Evolutionary conservation across 2,329 filamentous ascomycete species (phyloP).

Genomic region (Fusarium nanum): DNA sequence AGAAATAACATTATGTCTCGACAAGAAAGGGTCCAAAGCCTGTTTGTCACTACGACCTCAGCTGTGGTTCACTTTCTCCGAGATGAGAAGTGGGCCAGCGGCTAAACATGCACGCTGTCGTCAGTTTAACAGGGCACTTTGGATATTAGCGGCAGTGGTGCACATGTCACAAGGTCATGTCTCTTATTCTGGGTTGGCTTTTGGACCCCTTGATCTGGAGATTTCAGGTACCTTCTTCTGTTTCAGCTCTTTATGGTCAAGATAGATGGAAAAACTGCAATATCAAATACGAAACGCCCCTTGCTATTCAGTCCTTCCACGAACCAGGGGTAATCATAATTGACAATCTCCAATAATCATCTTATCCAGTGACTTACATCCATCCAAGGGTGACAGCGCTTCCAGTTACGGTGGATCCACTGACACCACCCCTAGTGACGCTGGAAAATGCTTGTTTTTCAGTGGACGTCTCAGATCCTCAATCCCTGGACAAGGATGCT

Average conservation of each 20-base stretch:
- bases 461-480: slow-evolving; percentile 30
- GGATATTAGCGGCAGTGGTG: slow-evolving; percentile 26
- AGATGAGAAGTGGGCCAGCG: slow-evolving; percentile 27
- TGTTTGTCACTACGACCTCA: slow-evolving; percentile 9
- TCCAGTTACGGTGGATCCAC: slow-evolving; percentile 13
- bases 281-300: neutral
- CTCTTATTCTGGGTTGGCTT: neutral
- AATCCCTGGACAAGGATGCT: slow-evolving; percentile 32
- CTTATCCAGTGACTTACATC: slow-evolving; percentile 3
- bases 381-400: neutral
- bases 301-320: neutral
- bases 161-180: slow-evolving; percentile 26
- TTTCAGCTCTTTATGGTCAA: no score
- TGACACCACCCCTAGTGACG: slow-evolving; percentile 21
- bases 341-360: neutral
- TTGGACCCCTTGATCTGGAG: slow-evolving; percentile 19
- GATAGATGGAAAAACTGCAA: neutral
- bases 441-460: slow-evolving; percentile 37
- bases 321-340: neutral
- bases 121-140: slow-evolving; percentile 21
- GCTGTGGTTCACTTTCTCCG: slow-evolving; percentile 14
- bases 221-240: neutral
- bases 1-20: neutral
- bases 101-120: slow-evolving; percentile 33
- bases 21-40: neutral